Conservation (phyloP, 371 early-diverging fungal species). For the Mucor racemosus region DNA sequence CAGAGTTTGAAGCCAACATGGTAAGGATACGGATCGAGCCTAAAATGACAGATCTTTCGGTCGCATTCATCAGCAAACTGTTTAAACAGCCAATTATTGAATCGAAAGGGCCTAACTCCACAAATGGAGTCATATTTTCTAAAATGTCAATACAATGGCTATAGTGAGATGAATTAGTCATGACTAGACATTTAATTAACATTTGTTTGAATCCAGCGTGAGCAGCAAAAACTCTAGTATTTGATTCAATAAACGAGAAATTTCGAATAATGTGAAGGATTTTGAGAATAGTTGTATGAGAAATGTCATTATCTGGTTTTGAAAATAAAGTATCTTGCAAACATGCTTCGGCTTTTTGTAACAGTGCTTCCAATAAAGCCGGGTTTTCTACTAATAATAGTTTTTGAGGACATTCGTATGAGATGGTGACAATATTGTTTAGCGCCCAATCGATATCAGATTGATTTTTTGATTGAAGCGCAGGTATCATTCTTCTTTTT, state of each 20-base stretch:
- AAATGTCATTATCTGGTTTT: neutral
- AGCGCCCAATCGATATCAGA: slow-evolving; percentile 89
- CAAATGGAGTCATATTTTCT: slow-evolving; percentile 65
- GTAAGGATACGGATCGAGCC: slow-evolving; percentile 68
- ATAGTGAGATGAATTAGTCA: slow-evolving; percentile 53
- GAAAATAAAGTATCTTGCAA: slow-evolving; percentile 35
- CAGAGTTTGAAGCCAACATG: slow-evolving; percentile 44
- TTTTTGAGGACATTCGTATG: slow-evolving; percentile 62
- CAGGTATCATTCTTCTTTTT: slow-evolving; percentile 71
- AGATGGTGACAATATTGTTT: slow-evolving; percentile 78
- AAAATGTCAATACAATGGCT: slow-evolving; percentile 73
- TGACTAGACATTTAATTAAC: slow-evolving; percentile 59
- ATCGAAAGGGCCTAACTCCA: slow-evolving; percentile 54
- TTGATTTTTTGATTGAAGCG: slow-evolving; percentile 73
- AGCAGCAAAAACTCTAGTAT: slow-evolving; percentile 55
- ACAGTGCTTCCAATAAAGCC: slow-evolving; percentile 63
- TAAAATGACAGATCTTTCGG: slow-evolving; percentile 66
- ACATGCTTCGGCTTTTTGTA: slow-evolving; percentile 60
- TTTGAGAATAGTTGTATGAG: slow-evolving; percentile 52
- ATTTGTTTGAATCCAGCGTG: slow-evolving; percentile 52
- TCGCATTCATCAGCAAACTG: slow-evolving; percentile 49
- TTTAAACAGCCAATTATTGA: slow-evolving; percentile 45
- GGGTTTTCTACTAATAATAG: slow-evolving; percentile 72
- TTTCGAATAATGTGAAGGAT: slow-evolving; percentile 78
- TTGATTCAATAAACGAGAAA: slow-evolving; percentile 71